Percentiles rank a stretch among this genome's conserved stretches.
phyloP scores from a whole-genome alignment of 1,284 basidiomycete species.

The Cryptococcus deneoformans region DNA sequence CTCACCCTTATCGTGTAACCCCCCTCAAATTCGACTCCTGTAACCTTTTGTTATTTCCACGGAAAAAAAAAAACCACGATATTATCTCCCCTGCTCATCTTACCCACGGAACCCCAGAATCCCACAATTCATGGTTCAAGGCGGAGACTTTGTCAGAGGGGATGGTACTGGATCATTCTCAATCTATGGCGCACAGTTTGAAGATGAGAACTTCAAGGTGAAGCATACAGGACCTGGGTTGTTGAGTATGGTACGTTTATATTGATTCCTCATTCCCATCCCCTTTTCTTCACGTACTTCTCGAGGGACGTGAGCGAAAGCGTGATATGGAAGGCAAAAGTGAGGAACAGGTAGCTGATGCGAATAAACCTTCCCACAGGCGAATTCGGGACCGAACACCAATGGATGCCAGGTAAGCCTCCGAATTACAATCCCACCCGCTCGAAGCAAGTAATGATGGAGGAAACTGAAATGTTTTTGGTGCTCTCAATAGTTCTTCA shows the following conservation, averaged over 20 bases:
- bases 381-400: constrained; percentile 87
- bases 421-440: background rate
- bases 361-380: constrained; percentile 53
- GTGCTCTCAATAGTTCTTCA: constrained; percentile 71
- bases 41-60: too few species aligned
- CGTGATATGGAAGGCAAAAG: background rate
- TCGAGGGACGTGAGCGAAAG: too few species aligned
- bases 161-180: constrained; percentile 94
- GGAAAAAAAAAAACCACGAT: background rate
- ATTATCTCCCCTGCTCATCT: background rate
- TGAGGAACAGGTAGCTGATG: background rate
- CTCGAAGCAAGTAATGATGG: background rate
- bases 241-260: constrained; percentile 62
- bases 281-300: too few species aligned
- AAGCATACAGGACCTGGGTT: constrained; percentile 83
- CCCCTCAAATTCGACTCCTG: too few species aligned
- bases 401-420: constrained; percentile 79
- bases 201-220: constrained; percentile 92
- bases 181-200: constrained; percentile 92
- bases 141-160: constrained; percentile 76
- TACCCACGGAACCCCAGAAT: constrained; percentile 21
- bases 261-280: too few species aligned
- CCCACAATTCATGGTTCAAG: constrained; percentile 53
- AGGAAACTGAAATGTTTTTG: background rate
- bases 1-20: too few species aligned